A percentile compares a stretch with the other conserved stretches of the same genome.
phyloP scores from a whole-genome alignment of 441 rosid species.

The Gossypium schwendimanii region DNA sequence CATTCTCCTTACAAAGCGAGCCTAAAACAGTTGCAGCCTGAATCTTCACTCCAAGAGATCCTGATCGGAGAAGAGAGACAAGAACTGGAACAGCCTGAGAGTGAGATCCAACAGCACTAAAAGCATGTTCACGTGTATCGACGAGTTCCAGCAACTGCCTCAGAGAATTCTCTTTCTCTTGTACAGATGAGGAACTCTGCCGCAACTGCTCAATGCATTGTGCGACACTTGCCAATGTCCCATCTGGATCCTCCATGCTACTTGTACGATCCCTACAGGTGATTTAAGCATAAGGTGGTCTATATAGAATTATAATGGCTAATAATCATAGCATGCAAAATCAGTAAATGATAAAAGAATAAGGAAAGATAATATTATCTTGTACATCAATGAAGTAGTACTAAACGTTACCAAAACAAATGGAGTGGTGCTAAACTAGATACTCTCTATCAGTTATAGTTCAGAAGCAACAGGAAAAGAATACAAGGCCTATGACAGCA shows the following conservation, averaged over 20 bases:
- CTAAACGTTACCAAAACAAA: neutral
- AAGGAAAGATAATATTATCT: neutral
- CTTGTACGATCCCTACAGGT: constrained; percentile 76
- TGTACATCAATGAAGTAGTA: neutral
- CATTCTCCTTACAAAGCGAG: constrained; percentile 97
- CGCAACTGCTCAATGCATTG: constrained; percentile 99
- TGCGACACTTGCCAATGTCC: constrained; percentile 98
- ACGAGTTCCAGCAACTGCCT: constrained; percentile 92
- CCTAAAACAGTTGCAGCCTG: constrained; percentile 97
- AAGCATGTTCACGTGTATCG: constrained; percentile 91
- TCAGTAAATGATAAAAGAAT: neutral
- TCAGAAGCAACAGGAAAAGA: neutral
- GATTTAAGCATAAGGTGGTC: constrained; percentile 21
- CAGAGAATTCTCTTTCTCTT: constrained; percentile 87
- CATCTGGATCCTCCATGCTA: constrained; percentile 99
- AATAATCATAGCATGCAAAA: neutral
- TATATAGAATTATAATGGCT: constrained; percentile 8
- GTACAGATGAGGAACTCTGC: constrained; percentile 78
- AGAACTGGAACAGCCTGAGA: constrained; percentile 99
- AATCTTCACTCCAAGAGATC: constrained; percentile 89
- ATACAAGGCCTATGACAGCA: neutral
- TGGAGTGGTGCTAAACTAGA: neutral
- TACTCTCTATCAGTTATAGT: neutral
- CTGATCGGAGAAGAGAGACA: constrained; percentile 98
- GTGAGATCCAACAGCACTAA: constrained; percentile 99